A percentile compares a stretch with the other conserved stretches of the same genome.
Conservation (phyloP, 345 rosid genomes). For the Salix brachista region DNA sequence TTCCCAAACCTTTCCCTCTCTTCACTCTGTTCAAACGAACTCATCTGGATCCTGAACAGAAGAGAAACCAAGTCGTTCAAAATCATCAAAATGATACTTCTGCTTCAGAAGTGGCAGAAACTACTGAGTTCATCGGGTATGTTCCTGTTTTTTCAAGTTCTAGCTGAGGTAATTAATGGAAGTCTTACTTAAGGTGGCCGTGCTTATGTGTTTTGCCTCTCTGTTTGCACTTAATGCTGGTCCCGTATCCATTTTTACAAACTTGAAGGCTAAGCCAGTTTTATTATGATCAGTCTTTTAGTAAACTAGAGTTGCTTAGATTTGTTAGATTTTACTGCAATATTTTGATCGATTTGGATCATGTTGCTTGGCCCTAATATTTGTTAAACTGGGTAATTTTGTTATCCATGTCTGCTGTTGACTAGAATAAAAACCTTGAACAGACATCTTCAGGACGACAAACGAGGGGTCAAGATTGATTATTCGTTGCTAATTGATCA, state of each 20-base stretch:
- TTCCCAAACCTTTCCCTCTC: too few relatives aligned
- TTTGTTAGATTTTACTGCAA: neutral
- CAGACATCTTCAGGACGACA: neutral
- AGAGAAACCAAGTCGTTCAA: neutral
- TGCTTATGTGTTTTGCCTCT: neutral
- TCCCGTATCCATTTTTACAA: too few relatives aligned
- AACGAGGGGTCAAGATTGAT: neutral
- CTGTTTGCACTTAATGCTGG: neutral
- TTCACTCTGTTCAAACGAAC: neutral
- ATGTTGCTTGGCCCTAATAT: neutral
- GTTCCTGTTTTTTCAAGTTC: neutral
- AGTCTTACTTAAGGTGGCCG: neutral
- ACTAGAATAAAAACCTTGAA: neutral
- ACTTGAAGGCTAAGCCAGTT: neutral
- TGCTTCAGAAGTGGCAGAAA: neutral
- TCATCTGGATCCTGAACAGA: neutral
- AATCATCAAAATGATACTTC: neutral
- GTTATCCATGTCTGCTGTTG: neutral
- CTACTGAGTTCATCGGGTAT: neutral
- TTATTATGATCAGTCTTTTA: too few relatives aligned
- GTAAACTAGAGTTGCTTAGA: neutral
- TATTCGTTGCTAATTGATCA: neutral
- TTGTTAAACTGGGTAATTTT: neutral
- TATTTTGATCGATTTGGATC: neutral
- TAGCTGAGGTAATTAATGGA: too few relatives aligned